Percentiles rank a stretch among this genome's conserved stretches.
phyloP scores from a whole-genome alignment of 345 rosid genomes.

The Fremontodendron californicum region DNA sequence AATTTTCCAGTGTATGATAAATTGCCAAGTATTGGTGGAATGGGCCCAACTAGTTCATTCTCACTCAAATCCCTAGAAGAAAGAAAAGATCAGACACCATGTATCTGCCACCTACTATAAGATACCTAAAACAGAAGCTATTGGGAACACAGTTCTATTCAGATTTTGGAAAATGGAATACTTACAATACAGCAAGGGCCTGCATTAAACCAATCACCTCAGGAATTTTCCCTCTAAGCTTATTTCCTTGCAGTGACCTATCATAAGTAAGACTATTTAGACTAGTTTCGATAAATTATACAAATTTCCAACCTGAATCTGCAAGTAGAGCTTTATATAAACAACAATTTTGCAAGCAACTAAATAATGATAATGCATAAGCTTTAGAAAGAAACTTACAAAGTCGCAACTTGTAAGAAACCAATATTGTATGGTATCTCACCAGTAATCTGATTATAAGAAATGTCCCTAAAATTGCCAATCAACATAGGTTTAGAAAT shows the following conservation, averaged over 20 bases:
- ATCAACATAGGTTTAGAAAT: not conserved
- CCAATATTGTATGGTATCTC: constrained; percentile 91
- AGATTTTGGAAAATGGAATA: not conserved
- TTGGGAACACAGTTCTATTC: not conserved
- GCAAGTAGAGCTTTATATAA: no score
- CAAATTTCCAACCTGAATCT: not conserved
- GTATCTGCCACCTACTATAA: not conserved
- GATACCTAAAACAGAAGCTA: not conserved
- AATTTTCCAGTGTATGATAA: constrained; percentile 83
- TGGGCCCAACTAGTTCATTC: constrained; percentile 76
- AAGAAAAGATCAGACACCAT: not conserved
- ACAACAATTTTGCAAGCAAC: not conserved
- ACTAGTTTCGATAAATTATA: not conserved
- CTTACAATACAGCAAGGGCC: constrained; percentile 93
- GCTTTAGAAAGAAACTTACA: constrained; percentile 42
- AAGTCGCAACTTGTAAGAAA: constrained; percentile 91
- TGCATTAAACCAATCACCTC: constrained; percentile 94
- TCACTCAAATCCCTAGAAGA: constrained; percentile 78
- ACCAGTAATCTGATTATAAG: constrained; percentile 77
- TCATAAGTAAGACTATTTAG: not conserved
- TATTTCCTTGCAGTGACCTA: constrained; percentile 91
- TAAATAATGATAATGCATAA: not conserved
- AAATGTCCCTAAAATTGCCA: constrained; percentile 58
- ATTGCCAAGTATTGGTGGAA: constrained; percentile 87
- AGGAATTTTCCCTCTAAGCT: constrained; percentile 67